Evolutionary conservation across 2,329 filamentous ascomycete species (phyloP).

Genomic region (Diaporthe citri): DNA sequence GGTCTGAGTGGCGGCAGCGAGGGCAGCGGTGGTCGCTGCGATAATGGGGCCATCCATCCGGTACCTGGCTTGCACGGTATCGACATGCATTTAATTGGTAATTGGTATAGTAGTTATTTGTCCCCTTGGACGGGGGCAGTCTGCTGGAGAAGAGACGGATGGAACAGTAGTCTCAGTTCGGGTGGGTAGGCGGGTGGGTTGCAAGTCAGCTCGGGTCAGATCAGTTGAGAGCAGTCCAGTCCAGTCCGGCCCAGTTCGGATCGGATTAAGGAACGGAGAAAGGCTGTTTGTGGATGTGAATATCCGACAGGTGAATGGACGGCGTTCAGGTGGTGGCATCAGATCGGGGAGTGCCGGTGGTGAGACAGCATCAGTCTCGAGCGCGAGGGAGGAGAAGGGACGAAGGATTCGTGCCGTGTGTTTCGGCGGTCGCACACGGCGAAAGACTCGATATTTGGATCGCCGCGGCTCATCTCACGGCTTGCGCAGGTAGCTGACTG

Average conservation of each 20-base stretch:
- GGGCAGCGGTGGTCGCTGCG: constrained; percentile 38
- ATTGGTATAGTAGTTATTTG: background rate
- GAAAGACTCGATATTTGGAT: constrained; percentile 28
- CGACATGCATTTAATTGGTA: constrained; percentile 1
- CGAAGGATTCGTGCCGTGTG: background rate
- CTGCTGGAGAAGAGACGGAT: constrained; percentile 2
- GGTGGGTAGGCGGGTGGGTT: background rate
- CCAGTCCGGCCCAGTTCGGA: background rate
- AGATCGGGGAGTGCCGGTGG: constrained; percentile 22
- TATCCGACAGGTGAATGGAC: background rate
- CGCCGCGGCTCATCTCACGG: constrained; percentile 29
- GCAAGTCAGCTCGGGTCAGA: background rate
- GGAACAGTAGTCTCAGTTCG: constrained; percentile 19
- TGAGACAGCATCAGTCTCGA: constrained; percentile 23
- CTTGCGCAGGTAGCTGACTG: too few species aligned
- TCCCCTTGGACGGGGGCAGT: background rate
- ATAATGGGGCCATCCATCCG: constrained; percentile 36
- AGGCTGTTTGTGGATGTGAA: background rate
- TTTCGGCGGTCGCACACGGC: constrained; percentile 19
- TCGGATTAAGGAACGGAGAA: background rate
- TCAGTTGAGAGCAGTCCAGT: background rate
- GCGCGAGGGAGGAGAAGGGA: constrained; percentile 9
- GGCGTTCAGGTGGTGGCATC: background rate
- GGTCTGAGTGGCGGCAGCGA: constrained; percentile 31
- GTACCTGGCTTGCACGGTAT: background rate